Conservation (phyloP, 108 stramenopile genomes). For the Skeletonema potamos region DNA sequence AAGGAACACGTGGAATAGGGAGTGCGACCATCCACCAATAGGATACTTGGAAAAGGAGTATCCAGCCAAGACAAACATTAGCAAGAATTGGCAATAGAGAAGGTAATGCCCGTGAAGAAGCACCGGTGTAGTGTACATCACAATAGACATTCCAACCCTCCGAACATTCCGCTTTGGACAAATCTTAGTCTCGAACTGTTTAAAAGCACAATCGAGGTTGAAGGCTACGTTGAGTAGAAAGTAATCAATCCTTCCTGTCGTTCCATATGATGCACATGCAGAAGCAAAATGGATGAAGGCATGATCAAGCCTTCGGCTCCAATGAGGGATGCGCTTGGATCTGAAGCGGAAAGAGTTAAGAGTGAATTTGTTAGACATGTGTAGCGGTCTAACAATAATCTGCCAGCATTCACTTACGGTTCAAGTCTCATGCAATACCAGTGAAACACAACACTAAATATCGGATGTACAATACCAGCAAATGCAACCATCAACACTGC, state of each 20-base stretch:
- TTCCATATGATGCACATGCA: constrained; percentile 63
- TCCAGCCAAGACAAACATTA: constrained; percentile 26
- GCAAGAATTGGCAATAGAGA: constrained; percentile 21
- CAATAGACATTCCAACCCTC: constrained; percentile 57
- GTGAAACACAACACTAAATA: background rate
- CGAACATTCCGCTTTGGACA: constrained; percentile 57
- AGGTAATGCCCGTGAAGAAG: constrained; percentile 33
- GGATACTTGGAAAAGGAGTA: constrained; percentile 58
- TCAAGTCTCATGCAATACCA: constrained; percentile 45
- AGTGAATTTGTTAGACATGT: constrained; percentile 70
- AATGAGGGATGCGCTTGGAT: constrained; percentile 64
- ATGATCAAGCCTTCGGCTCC: constrained; percentile 82
- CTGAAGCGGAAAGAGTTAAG: constrained; percentile 56
- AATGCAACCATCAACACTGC: background rate
- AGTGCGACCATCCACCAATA: constrained; percentile 79
- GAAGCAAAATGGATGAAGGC: constrained; percentile 71
- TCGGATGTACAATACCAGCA: background rate
- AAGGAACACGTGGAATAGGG: constrained; percentile 64
- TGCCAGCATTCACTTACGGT: constrained; percentile 38
- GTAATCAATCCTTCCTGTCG: constrained; percentile 62
- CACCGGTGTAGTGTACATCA: constrained; percentile 62
- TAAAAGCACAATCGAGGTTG: constrained; percentile 63
- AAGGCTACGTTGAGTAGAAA: constrained; percentile 56
- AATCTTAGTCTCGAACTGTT: constrained; percentile 54
- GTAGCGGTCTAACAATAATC: background rate